Conservation (phyloP, 257 asterid genomes). For the Fraxinus anomala region DNA sequence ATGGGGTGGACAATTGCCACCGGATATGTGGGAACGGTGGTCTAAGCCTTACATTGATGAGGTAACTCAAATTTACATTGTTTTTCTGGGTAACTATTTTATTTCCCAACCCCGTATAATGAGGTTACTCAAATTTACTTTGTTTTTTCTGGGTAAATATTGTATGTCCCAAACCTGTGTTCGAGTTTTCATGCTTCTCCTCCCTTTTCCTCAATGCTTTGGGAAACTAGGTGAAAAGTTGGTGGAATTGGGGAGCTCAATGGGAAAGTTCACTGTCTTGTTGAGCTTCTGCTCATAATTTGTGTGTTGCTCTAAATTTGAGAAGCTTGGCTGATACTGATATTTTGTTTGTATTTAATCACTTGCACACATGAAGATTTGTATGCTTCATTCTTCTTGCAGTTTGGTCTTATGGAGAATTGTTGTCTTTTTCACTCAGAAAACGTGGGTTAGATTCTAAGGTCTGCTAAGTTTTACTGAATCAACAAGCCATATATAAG, state of each 20-base stretch:
- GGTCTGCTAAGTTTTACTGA: neutral
- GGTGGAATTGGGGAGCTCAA: neutral
- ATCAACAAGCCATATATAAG: neutral
- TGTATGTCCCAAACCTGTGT: neutral
- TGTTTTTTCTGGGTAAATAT: conserved; percentile 5
- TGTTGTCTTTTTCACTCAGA: neutral
- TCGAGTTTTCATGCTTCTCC: neutral
- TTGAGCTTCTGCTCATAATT: neutral
- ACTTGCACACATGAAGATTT: neutral
- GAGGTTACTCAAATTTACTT: conserved; percentile 51
- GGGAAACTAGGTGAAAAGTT: neutral
- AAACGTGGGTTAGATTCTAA: neutral
- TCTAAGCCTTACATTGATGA: conserved; percentile 91
- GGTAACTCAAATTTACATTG: conserved; percentile 68
- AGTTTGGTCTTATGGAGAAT: conserved; percentile 3
- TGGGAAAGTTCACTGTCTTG: neutral
- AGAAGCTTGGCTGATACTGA: neutral
- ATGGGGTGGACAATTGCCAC: conserved; percentile 87
- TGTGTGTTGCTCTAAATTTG: neutral
- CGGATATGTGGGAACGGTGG: conserved; percentile 84
- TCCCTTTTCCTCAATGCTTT: neutral
- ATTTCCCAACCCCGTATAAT: conserved; percentile 15
- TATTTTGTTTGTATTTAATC: neutral
- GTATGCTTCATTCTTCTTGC: neutral
- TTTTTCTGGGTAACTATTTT: neutral